Base-by-base conservation (phyloP, 257 asterid genomes). In the Nicotiana tomentosiformis region DNA sequence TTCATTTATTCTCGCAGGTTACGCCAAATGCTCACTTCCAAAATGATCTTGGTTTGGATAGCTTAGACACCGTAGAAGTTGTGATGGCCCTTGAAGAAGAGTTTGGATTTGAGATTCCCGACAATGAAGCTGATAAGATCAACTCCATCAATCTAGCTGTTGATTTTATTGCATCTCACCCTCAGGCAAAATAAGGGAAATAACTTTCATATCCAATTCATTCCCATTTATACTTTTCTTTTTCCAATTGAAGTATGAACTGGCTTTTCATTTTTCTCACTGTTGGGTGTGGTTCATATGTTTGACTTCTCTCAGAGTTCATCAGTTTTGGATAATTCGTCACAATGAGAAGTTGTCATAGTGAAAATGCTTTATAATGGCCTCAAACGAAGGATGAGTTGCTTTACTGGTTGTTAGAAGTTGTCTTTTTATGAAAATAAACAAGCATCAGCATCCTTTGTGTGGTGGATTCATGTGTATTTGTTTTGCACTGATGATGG, bases 31-130 rank as follows among this genome's bases (percentile, higher is more conserved):
- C 87, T n/a, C 88, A 87, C 79, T 87, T 87, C 80, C 84, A 87
- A 66, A 87, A 85, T 37, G 90, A 87, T 67, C 90, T 87, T 49
- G 90, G 90, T 16, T 72, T 87, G 53, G 90, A 87, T 64, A 85
- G 90, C 61, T 78, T 87, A 65, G 82, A 43, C 51, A 43, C 4
- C 51, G 51, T 43, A 43, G 88, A 85, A 81, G 49, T 85, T 8
- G 86, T 85, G 66, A 83, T 85, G 90, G 86, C 88, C 5, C 53
- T 83, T 57, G 88, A 87, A 87, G 90, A 85, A 67, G 90, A 87
- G 82, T 84, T 87, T 30, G 84, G 86, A 32, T 85, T 83, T 56
- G 90, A 87, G 80, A 87, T 87, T 72, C 90, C 88, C 0, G 88
- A 85, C 55, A 81, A 83, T 35, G 90, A 87, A 81, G 88, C 87